Evolutionary conservation across 1,284 basidiomycete species (phyloP).

Genomic region (Trametes sp.): DNA sequence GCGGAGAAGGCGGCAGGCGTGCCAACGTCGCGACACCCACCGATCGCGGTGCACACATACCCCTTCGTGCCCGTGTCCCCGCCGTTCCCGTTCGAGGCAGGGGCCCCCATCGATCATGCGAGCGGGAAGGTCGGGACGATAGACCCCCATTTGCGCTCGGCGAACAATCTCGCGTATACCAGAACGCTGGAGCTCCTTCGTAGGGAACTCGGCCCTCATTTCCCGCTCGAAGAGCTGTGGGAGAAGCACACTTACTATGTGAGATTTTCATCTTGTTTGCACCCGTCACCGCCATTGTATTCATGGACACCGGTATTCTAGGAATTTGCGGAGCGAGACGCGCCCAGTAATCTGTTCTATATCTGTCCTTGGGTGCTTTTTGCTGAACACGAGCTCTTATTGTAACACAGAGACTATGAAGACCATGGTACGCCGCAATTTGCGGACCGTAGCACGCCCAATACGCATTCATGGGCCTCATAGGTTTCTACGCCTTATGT

Average conservation of each 20-base stretch:
- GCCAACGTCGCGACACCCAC: constrained; percentile 40
- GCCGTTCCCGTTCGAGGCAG: constrained; percentile 49
- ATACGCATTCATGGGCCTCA: neutral
- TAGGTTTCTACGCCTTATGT: constrained; percentile 57
- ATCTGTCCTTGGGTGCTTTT: neutral
- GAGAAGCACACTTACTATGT: constrained; percentile 53
- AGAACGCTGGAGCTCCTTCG: constrained; percentile 50
- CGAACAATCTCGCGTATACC: constrained; percentile 50
- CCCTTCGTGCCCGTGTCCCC: constrained; percentile 46
- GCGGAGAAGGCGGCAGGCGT: constrained; percentile 39
- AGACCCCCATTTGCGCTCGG: constrained; percentile 49
- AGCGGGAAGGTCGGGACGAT: constrained; percentile 33
- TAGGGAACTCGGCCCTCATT: constrained; percentile 51
- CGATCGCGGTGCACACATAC: constrained; percentile 47
- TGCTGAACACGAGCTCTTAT: neutral
- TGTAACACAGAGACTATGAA: constrained; percentile 49
- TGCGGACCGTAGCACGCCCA: neutral
- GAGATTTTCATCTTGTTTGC: constrained; percentile 13
- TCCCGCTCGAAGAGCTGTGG: constrained; percentile 53
- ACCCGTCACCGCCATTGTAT: neutral
- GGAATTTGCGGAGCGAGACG: constrained; percentile 53
- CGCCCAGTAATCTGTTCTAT: constrained; percentile 43
- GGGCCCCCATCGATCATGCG: constrained; percentile 43
- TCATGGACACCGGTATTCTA: constrained; percentile 17
- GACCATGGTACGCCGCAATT: constrained; percentile 48